These are phyloP conservation scores for Pseudogymnoascus sp. DNA, from an alignment of 2,329 filamentous ascomycete genomes.

Conservation along the genomic window DNA sequence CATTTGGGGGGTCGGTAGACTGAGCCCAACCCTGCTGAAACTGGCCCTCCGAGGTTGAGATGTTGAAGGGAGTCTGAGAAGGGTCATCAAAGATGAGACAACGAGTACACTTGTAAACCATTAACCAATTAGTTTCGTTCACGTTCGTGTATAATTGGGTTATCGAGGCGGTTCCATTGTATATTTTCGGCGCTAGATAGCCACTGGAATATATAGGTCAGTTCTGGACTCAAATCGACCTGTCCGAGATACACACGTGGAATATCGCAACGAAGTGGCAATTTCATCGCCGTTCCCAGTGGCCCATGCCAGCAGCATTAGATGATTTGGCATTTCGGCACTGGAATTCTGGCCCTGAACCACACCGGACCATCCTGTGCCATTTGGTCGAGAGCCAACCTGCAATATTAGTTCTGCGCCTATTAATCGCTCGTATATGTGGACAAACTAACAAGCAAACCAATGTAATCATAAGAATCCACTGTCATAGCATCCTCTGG, in stretches of 20 bases:
- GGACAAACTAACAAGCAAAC: conserved; percentile 40
- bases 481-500: conserved; percentile 39
- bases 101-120: conserved; percentile 57
- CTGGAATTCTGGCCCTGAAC: conserved; percentile 39
- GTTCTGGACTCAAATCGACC: neutral
- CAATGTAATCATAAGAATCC: conserved; percentile 49
- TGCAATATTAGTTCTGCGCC: conserved; percentile 10
- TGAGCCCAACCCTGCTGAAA: conserved; percentile 50
- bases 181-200: conserved; percentile 49
- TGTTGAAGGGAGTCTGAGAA: conserved; percentile 33
- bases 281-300: conserved; percentile 42
- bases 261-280: conserved; percentile 49
- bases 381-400: conserved; percentile 36
- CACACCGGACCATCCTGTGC: conserved; percentile 50
- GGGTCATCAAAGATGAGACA: conserved; percentile 47
- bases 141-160: conserved; percentile 51
- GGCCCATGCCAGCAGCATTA: conserved; percentile 49
- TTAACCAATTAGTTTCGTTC: conserved; percentile 48
- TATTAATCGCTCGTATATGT: neutral
- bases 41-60: conserved; percentile 36
- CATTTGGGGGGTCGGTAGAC: conserved; percentile 31
- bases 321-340: conserved; percentile 44
- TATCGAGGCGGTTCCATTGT: conserved; percentile 53
- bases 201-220: conserved; percentile 30
- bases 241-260: conserved; percentile 28